A percentile compares a stretch with the other conserved stretches of the same genome.
phyloP scores from a whole-genome alignment of 2,329 filamentous ascomycete genomes.

The Fusarium transvaalense region DNA sequence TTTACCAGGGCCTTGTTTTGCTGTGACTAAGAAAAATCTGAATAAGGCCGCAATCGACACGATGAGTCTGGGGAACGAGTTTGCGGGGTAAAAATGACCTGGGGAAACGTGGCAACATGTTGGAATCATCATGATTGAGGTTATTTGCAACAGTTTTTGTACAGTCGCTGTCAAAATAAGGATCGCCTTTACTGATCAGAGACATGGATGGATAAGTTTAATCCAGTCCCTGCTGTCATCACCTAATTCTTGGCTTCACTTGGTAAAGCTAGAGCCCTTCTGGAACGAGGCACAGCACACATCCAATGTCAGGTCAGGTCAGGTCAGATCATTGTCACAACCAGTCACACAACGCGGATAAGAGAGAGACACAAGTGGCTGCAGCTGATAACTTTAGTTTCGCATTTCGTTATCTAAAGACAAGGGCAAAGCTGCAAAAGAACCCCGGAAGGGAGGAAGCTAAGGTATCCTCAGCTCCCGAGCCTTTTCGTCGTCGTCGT shows the following conservation, averaged over 20 bases:
- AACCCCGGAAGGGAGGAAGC: slow-evolving; percentile 2
- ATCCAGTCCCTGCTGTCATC: slow-evolving; percentile 21
- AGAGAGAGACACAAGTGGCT: not conserved
- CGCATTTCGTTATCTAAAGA: slow-evolving; percentile 19
- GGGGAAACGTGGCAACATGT: slow-evolving; percentile 1
- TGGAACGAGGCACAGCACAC: slow-evolving; percentile 18
- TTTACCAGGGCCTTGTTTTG: slow-evolving; percentile 3
- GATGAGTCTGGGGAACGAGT: slow-evolving; percentile 20
- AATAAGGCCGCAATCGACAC: slow-evolving; percentile 8
- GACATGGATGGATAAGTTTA: slow-evolving; percentile 19
- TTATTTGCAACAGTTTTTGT: accelerated
- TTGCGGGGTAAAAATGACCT: slow-evolving; percentile 27
- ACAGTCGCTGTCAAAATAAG: slow-evolving; percentile 18
- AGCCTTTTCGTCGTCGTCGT: slow-evolving; percentile 32
- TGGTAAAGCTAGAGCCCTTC: slow-evolving; percentile 17
- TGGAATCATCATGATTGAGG: not conserved
- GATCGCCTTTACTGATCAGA: not conserved
- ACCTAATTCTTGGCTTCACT: slow-evolving; percentile 9
- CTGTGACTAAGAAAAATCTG: slow-evolving; percentile 26
- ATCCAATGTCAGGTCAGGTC: too few species aligned
- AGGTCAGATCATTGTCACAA: slow-evolving; percentile 16
- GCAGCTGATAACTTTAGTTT: slow-evolving; percentile 29
- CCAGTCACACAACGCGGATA: slow-evolving; percentile 16
- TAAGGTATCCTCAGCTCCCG: slow-evolving; percentile 43
- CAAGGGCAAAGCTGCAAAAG: slow-evolving; percentile 14